Base-by-base conservation (phyloP, 2,329 filamentous ascomycete species). In the Niveomyces coronatus region DNA sequence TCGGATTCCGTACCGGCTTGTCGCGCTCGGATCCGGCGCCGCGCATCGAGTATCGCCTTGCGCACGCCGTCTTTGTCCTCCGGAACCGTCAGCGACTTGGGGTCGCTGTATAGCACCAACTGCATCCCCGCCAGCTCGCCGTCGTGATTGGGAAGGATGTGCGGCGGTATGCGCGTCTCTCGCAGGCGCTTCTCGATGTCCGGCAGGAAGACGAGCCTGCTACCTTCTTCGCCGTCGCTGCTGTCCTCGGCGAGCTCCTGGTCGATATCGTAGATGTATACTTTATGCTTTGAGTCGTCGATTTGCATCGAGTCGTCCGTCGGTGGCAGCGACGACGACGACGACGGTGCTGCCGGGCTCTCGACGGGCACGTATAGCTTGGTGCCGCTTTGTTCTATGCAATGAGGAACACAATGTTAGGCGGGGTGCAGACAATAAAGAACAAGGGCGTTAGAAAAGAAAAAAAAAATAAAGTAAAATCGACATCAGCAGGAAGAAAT, bases 181-280 rank as follows among this genome's bases (percentile, higher is more conserved):
- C 70, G 71, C 37, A 96, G 70, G 54, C 85, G 82, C 60, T 83
- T 85, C 55, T 89, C 82, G 39, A 96, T 83, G 54, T 93, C 85
- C 1, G 86, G 79, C 1, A 94, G 71, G 64, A 95, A 87, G 53
- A 88, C 70, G 32, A 93, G 71, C 47, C 67, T 71, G 47, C 73
- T n/a, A n/a, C n/a, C n/a, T n/a, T n/a, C 71, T 16, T 74, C 67
- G 44, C 71, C 68, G 6, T 30, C 23, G 23, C 34, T 40, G 44
- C 40, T 59, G 43, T 60, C 62, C 7, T 64, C 65, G 11, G 81
- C 80, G 22, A 96, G 73, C 61, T 96, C 89, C 49, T 82, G 82
- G 54, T 94, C 87, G 9, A 98, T 69, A 59, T 93, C 79, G 65
- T 88, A 81, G 49, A 98, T 87, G 68, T 91, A 95, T 43, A 95